Evolutionary conservation across 371 early-diverging fungal genomes (phyloP).

Genomic region (Zancudomyces culisetae): DNA sequence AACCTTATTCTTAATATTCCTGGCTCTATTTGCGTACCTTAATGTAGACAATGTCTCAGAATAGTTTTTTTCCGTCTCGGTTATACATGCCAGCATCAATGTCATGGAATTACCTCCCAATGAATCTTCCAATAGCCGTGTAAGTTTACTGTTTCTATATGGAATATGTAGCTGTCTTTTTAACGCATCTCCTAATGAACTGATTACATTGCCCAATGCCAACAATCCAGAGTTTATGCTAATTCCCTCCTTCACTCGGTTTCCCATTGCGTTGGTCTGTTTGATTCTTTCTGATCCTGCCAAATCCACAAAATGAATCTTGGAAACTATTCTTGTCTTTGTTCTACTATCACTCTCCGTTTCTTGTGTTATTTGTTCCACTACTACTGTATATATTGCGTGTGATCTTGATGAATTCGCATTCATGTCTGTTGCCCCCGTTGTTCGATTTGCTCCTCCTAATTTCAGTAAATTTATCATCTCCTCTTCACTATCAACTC

Average conservation of each 20-base stretch:
- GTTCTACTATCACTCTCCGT: background rate
- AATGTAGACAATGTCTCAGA: conserved; percentile 74
- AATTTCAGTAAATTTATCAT: conserved; percentile 57
- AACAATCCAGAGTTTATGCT: conserved; percentile 95
- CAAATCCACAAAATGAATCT: conserved; percentile 98
- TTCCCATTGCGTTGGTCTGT: conserved; percentile 86
- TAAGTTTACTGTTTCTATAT: conserved; percentile 97
- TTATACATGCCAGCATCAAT: conserved; percentile 75
- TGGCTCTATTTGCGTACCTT: conserved; percentile 68
- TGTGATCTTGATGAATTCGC: conserved; percentile 87
- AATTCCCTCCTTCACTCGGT: conserved; percentile 91
- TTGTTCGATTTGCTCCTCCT: conserved; percentile 66
- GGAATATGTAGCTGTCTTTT: conserved; percentile 40
- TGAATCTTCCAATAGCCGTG: conserved; percentile 86
- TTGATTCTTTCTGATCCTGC: conserved; percentile 97
- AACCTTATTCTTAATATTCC: conserved; percentile 46
- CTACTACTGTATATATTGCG: conserved; percentile 85
- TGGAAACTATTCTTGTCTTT: conserved; percentile 24
- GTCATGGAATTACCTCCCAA: conserved; percentile 85
- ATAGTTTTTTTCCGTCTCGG: conserved; percentile 38
- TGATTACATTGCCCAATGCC: conserved; percentile 97
- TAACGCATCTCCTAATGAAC: conserved; percentile 69
- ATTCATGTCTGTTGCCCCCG: conserved; percentile 96
- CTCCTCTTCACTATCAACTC: conserved; percentile 50
- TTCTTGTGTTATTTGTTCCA: conserved; percentile 25